A percentile compares a stretch with the other conserved stretches of the same genome.
These are phyloP conservation scores for Cryptosporidium andersoni DNA, from an alignment of 169 alveolate genomes.

Conservation along the genomic window DNA sequence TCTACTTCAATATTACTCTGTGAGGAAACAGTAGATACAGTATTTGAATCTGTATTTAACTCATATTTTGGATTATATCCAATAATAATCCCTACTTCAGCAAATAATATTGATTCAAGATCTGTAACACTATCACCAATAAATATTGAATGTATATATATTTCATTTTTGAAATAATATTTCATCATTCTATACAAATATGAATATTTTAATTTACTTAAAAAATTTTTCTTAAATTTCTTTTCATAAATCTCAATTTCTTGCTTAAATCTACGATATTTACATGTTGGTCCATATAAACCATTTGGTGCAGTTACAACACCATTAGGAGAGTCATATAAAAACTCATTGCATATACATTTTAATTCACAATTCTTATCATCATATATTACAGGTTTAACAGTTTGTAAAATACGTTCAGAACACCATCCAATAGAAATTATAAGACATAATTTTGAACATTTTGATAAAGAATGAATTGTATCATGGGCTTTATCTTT, in stretches of 20 bases:
- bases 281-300: conserved; percentile 60
- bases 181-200: background rate
- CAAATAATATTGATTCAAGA: conserved; percentile 35
- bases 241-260: background rate
- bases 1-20: no score
- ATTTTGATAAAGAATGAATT: background rate
- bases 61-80: no score
- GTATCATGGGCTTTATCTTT: conserved; percentile 61
- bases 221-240: conserved; percentile 1
- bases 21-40: no score
- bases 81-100: conserved; percentile 50
- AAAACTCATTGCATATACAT: conserved; percentile 31
- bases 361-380: conserved; percentile 26
- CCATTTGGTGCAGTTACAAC: conserved; percentile 33
- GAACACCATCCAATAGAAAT: conserved; percentile 43
- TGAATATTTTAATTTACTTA: conserved; percentile 17
- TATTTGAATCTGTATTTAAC: no score
- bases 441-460: conserved; percentile 13
- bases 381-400: background rate
- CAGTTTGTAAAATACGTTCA: conserved; percentile 28
- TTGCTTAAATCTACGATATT: conserved; percentile 34
- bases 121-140: conserved; percentile 56
- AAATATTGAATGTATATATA: conserved; percentile 37
- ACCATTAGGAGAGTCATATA: conserved; percentile 5
- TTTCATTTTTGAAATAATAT: background rate